Evolutionary conservation across 139 green algal species (phyloP).

Genomic region (Picochlorum sp.): DNA sequence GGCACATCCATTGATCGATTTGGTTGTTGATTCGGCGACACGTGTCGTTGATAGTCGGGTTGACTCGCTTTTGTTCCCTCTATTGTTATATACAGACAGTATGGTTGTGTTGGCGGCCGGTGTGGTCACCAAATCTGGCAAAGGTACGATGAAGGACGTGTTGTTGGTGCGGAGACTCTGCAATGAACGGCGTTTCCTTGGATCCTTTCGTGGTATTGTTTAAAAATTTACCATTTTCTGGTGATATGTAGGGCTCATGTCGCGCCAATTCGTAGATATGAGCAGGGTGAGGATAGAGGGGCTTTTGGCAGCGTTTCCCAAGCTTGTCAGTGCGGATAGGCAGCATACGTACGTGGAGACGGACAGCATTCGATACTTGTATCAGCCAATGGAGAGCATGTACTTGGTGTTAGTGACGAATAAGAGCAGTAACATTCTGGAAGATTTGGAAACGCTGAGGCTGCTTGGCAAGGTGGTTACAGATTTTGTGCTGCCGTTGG

Average conservation of each 20-base stretch:
- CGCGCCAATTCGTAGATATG: constrained; percentile 89
- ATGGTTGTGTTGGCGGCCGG: constrained; percentile 90
- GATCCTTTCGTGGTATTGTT: background rate
- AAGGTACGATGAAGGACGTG: constrained; percentile 45
- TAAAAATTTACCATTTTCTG: background rate
- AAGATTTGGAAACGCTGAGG: constrained; percentile 96
- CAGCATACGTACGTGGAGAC: constrained; percentile 99
- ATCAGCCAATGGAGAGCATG: constrained; percentile 95
- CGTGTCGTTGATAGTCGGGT: too few species aligned
- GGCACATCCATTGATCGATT: too few species aligned
- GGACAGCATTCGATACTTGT: constrained; percentile 98
- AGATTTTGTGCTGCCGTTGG: constrained; percentile 60
- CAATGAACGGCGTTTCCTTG: background rate
- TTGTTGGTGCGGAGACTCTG: background rate
- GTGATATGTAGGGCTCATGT: constrained; percentile 81
- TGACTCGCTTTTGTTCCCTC: too few species aligned
- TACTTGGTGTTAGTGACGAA: constrained; percentile 98
- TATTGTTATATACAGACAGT: too few species aligned
- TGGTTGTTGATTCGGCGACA: too few species aligned
- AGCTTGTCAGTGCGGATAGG: constrained; percentile 89
- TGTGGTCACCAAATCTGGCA: constrained; percentile 85
- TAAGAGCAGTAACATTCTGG: constrained; percentile 96
- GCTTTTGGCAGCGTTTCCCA: constrained; percentile 95
- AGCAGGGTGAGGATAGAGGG: constrained; percentile 95
- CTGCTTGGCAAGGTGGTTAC: constrained; percentile 93